A percentile compares a stretch with the other conserved stretches of the same genome.
phyloP scores from a whole-genome alignment of 139 green algal genomes.

The Chlamydomonas sphaeroides region DNA sequence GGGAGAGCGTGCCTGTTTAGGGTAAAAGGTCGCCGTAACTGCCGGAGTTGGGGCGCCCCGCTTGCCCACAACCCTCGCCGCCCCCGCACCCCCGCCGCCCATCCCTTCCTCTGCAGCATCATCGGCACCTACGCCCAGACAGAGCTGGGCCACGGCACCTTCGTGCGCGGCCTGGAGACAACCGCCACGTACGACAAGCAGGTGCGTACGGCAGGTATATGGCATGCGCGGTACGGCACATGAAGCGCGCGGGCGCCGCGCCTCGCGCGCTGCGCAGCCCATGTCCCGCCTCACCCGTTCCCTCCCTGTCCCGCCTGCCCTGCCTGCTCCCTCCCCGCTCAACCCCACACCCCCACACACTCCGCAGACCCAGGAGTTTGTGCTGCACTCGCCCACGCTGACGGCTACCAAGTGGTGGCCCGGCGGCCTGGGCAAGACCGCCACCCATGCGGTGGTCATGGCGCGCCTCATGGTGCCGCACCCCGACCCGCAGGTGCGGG shows the following conservation, averaged over 20 bases:
- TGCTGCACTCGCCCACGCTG: constrained; percentile 92
- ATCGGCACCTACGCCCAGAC: constrained; percentile 83
- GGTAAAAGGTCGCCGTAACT: too few species aligned
- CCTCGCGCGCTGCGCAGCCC: too few species aligned
- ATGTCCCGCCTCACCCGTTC: too few species aligned
- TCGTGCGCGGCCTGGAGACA: constrained; percentile 96
- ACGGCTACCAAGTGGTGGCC: constrained; percentile 94
- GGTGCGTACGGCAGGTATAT: neutral
- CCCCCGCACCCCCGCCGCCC: neutral
- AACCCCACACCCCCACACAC: neutral
- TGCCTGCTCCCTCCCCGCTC: neutral
- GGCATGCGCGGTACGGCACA: too few species aligned
- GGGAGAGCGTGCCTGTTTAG: too few species aligned
- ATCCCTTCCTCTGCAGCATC: constrained; percentile 1
- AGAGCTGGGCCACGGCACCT: constrained; percentile 96
- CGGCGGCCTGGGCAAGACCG: constrained; percentile 91
- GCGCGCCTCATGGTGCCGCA: constrained; percentile 81
- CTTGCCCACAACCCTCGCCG: too few species aligned
- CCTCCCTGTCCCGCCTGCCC: neutral
- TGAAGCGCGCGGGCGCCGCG: too few species aligned
- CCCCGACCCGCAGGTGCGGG: too few species aligned
- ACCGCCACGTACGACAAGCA: constrained; percentile 89
- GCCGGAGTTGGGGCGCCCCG: too few species aligned
- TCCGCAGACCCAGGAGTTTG: constrained; percentile 77
- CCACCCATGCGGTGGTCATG: constrained; percentile 93